Conservation (phyloP, 179 eudicot species). For the Silene coronaria region DNA sequence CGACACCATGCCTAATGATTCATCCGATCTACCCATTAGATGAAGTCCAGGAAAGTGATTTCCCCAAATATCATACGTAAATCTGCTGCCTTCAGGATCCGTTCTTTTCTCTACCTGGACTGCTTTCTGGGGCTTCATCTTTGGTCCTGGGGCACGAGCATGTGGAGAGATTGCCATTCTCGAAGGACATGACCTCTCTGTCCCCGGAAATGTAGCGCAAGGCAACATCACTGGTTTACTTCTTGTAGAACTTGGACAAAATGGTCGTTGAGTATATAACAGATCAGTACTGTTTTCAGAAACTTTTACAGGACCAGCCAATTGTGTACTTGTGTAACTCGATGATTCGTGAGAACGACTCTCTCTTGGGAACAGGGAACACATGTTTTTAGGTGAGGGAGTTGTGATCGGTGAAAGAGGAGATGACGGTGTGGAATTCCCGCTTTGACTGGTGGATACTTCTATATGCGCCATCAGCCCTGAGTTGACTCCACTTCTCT, state of each 20-base stretch:
- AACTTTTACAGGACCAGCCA: slow-evolving; percentile 24
- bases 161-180: slow-evolving; percentile 41
- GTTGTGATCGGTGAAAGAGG: slow-evolving; percentile 59
- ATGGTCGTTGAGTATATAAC: slow-evolving; percentile 22
- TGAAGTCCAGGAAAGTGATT: slow-evolving; percentile 59
- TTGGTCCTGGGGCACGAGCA: slow-evolving; percentile 78
- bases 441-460: slow-evolving; percentile 86
- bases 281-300: slow-evolving; percentile 8
- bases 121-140: slow-evolving; percentile 25
- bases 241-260: slow-evolving; percentile 25
- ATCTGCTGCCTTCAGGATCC: slow-evolving; percentile 37
- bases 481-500: slow-evolving; percentile 38
- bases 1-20: slow-evolving; percentile 21
- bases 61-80: slow-evolving; percentile 79
- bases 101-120: slow-evolving; percentile 29
- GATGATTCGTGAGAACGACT: slow-evolving; percentile 18
- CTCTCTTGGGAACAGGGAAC: slow-evolving; percentile 29
- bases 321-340: slow-evolving; percentile 18
- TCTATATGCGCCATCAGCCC: slow-evolving; percentile 48
- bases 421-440: slow-evolving; percentile 86
- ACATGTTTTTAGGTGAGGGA: slow-evolving; percentile 32
- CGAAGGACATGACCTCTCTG: slow-evolving; percentile 35
- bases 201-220: slow-evolving; percentile 56
- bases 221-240: slow-evolving; percentile 42
- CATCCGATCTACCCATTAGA: slow-evolving; percentile 27